A percentile compares a stretch with the other conserved stretches of the same genome.
phyloP scores from a whole-genome alignment of 2,329 filamentous ascomycete genomes.

The Periconia sp. region DNA sequence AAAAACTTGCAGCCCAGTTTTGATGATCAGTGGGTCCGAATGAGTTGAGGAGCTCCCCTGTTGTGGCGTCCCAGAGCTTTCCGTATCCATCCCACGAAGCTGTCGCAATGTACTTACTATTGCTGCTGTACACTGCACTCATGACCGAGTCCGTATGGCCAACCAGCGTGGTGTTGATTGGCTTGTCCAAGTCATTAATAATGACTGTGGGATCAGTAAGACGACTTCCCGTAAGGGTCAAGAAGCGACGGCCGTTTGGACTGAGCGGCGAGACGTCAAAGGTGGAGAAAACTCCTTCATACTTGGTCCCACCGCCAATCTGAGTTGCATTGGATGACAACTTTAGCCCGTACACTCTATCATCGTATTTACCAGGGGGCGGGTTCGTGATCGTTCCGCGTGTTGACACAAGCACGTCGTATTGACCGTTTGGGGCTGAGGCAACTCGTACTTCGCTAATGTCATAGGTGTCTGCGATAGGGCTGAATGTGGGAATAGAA shows the following conservation, averaged over 20 bases:
- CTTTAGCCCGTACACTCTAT: not conserved
- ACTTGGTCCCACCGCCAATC: not conserved
- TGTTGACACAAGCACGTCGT: too few species aligned
- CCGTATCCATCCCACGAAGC: too few species aligned
- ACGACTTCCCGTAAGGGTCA: too few species aligned
- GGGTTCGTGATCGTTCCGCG: conserved; percentile 3
- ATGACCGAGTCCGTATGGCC: not conserved
- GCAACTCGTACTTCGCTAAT: not conserved
- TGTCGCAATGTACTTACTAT: too few species aligned
- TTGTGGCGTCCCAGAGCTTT: conserved; percentile 14
- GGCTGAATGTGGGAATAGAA: conserved; percentile 1
- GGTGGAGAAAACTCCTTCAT: too few species aligned
- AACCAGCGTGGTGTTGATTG: conserved; percentile 7
- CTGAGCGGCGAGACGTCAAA: too few species aligned
- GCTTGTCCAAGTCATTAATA: conserved; percentile 8
- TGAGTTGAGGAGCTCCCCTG: conserved; percentile 9
- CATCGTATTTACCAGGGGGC: not conserved
- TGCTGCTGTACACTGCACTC: too few species aligned
- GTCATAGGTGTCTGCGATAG: not conserved
- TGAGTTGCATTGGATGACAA: conserved; percentile 7
- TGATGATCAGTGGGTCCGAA: conserved; percentile 8
- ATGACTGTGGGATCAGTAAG: too few species aligned
- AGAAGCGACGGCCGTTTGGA: too few species aligned
- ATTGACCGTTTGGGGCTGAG: conserved; percentile 6
- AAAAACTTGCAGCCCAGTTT: conserved; percentile 12